phyloP scores from a whole-genome alignment of 83 land plant species.

The Picea engelmannii region DNA sequence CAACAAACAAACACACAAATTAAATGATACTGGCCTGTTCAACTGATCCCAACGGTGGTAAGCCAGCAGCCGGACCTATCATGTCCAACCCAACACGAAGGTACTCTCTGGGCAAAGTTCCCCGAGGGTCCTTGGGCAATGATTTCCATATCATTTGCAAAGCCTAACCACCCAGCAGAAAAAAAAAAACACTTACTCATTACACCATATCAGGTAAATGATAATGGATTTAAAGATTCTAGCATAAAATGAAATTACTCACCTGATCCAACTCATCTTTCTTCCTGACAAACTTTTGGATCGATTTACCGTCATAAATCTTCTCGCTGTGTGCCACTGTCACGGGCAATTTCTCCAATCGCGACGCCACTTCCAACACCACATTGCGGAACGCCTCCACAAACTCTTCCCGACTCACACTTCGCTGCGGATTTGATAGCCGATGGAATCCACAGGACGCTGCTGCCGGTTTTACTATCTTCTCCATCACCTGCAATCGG shows the following conservation, averaged over 20 bases:
- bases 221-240: not conserved
- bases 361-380: constrained; percentile 14
- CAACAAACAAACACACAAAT: not conserved
- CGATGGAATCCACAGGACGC: constrained; percentile 12
- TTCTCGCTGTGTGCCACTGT: constrained; percentile 62
- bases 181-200: not conserved
- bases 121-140: constrained; percentile 40
- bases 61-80: constrained; percentile 48
- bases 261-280: constrained; percentile 64
- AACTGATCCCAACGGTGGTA: constrained; percentile 57
- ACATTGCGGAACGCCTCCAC: constrained; percentile 32
- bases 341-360: constrained; percentile 51
- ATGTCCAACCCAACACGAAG: constrained; percentile 46
- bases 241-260: not conserved
- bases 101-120: constrained; percentile 40
- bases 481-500: constrained; percentile 40
- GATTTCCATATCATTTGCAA: constrained; percentile 32
- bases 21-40: constrained; percentile 30
- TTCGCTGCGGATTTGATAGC: constrained; percentile 25
- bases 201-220: not conserved
- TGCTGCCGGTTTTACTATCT: constrained; percentile 52
- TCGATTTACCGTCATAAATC: constrained; percentile 59
- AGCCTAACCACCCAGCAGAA: constrained; percentile 10
- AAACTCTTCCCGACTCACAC: constrained; percentile 34
- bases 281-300: constrained; percentile 46